Base-by-base conservation (phyloP, 2,329 filamentous ascomycete species). In the Dryadomyces quercus-mongolicae region DNA sequence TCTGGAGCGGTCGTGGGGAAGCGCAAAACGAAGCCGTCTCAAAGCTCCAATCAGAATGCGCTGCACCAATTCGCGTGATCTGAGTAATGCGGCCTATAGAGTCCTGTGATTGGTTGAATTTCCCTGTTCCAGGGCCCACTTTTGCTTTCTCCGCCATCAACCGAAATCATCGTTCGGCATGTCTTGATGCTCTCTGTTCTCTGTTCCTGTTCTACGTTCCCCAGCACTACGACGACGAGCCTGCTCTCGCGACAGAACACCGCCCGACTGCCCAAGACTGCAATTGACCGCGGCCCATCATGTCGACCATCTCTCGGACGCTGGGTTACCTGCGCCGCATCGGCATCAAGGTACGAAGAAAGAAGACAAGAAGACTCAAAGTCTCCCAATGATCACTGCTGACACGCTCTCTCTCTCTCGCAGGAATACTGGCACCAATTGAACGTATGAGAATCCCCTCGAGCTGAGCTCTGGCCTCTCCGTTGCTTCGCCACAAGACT, bases 351-450 rank as follows among this genome's bases (percentile, higher is more conserved):
- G 90, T 90, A 71, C 10, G 48, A 48, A 60, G 71, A 18, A 22
- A 36, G n/a, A 20, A 8, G 22, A 36, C 6, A 43, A 49, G 21
- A 36, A 31, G 21, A 21, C n/a, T 31, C 15, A 40, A 22, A 22
- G 31, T n/a, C 13, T 44, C 36, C n/a, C 34, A 36, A 16, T 20
- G 15, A 15, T 16, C 20, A 45, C 8, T 50, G 62, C 63, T 80
- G 66, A 78, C 66, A 25, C 44, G 58, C 42, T 7, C 18, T 31
- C n/a, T 54, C 51, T 53, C 58, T 56, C 59, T 63, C 47, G 63
- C 66, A 95, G 90, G 86, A 95, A 70, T 93, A 85, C 78, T 86
- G 82, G 72, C 86, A 88, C 72, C 93, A 97, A 77, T 80, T 97
- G 80, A 84, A 92, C 74, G 88, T 94, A 88, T 74, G 86, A 77